Evolutionary conservation across 2,329 filamentous ascomycete genomes (phyloP).

Genomic region (Myrmaecium sp.): DNA sequence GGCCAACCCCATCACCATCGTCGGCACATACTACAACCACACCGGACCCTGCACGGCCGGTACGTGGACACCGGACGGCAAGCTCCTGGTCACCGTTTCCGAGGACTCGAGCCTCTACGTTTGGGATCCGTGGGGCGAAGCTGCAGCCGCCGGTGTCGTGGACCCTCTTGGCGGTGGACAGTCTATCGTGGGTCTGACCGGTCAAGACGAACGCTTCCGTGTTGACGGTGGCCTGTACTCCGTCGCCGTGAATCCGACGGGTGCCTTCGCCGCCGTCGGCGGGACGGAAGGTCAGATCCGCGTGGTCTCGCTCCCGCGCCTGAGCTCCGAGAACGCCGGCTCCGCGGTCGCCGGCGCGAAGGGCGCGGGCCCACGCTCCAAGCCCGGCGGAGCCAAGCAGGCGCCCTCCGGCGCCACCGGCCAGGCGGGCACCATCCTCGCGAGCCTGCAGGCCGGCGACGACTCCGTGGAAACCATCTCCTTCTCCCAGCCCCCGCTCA

Average conservation of each 20-base stretch:
- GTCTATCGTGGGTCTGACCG: constrained; percentile 60
- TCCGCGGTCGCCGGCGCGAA: constrained; percentile 20
- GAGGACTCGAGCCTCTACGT: constrained; percentile 83
- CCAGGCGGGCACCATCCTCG: constrained; percentile 58
- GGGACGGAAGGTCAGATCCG: constrained; percentile 77
- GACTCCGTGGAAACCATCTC: constrained; percentile 65
- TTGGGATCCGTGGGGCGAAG: constrained; percentile 77
- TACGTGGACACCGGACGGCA: constrained; percentile 76
- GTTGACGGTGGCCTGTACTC: constrained; percentile 86
- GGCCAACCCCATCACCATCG: constrained; percentile 52
- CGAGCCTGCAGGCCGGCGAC: constrained; percentile 61
- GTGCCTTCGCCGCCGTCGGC: constrained; percentile 67
- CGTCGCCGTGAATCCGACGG: constrained; percentile 64
- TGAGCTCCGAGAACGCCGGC: constrained; percentile 15
- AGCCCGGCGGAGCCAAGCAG: constrained; percentile 29
- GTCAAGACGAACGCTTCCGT: constrained; percentile 72
- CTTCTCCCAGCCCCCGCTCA: constrained; percentile 44
- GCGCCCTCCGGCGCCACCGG: constrained; percentile 19
- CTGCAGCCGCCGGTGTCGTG: constrained; percentile 45
- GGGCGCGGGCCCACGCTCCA: constrained; percentile 30
- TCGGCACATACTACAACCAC: constrained; percentile 87
- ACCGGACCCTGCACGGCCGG: constrained; percentile 75
- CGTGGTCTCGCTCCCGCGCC: constrained; percentile 65
- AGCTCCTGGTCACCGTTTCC: constrained; percentile 69
- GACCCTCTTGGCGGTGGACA: constrained; percentile 37